Evolutionary conservation across 1,284 basidiomycete species (phyloP), one percentile per base, ranked within the genome.

Genomic region (Leccinum griseonigrum): DNA sequence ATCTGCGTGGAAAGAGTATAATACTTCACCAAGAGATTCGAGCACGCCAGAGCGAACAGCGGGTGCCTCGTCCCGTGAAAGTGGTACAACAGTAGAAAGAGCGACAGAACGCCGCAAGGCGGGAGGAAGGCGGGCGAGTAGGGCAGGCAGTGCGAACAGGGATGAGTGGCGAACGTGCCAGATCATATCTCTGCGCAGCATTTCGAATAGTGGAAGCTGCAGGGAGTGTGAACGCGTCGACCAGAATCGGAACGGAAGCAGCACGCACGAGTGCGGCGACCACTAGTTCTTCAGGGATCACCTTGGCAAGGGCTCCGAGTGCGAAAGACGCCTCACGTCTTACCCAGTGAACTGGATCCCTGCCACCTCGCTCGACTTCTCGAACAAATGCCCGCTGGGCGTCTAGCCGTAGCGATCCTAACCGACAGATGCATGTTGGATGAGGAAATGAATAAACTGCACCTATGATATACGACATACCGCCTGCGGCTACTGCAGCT

Each of bases 151-250:
- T 1, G 93, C 91, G 65, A 95, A 92, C 48, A 97, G 84, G 1
- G 92, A 89, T 3, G 95, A 94, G 74, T 97, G 92, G 29, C 95
- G 87, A 54, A 98, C 96, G 61, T 95, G 90, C 83, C 90, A 91
- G 18, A 86, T 82, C 22, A 83, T 68, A 75, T 98, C 96, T 61
- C 79, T 77, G 57, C 88, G 83, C 60, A 95, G 82, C 9, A 73
- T 72, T 69, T 93, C 84, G 70, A 96, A 92, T 1, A 95, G 77
- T 1, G 93, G 91, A 46, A 97, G 79, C 93, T 95, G 28, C 60
- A 55, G 55, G 54, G 59, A 18, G 16, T 16, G 55, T 57, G 36
- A 58, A 60, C 58, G 11, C 29, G 36, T 55, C n/a, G 57, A 62
- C 57, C 43, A 50, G 48, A n/a, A 36, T n/a, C 11, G 2, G 26